Percentiles rank a stretch among this genome's conserved stretches.
These are phyloP conservation scores for Claviceps sorghi DNA, from an alignment of 2,329 filamentous ascomycete species.

Conservation along the genomic window DNA sequence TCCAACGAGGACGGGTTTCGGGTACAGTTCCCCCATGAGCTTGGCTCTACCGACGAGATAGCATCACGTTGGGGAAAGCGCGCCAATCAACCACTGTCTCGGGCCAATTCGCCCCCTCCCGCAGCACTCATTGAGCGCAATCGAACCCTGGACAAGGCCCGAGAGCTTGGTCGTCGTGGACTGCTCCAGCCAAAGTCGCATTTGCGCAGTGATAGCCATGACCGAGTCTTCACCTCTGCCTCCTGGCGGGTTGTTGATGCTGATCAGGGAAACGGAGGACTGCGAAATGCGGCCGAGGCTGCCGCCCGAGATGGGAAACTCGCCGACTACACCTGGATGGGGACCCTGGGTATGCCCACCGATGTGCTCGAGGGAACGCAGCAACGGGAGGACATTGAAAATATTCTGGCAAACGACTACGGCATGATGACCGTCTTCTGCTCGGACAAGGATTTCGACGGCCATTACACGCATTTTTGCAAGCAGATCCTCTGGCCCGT, in stretches of 20 bases:
- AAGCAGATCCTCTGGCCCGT: conserved; percentile 97
- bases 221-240: conserved; percentile 58
- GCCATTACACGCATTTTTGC: conserved; percentile 91
- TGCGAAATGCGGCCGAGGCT: conserved; percentile 76
- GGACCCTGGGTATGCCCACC: conserved; percentile 85
- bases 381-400: conserved; percentile 70
- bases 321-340: conserved; percentile 74
- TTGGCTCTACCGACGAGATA: conserved; percentile 55
- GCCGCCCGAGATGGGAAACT: conserved; percentile 55
- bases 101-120: conserved; percentile 59
- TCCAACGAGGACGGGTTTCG: conserved; percentile 43
- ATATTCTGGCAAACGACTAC: conserved; percentile 65
- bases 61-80: conserved; percentile 64
- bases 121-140: conserved; percentile 59
- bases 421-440: conserved; percentile 74
- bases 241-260: conserved; percentile 73
- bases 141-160: conserved; percentile 41
- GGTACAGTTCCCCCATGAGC: conserved; percentile 38
- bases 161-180: conserved; percentile 41
- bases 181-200: conserved; percentile 38
- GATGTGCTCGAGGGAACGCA: conserved; percentile 63
- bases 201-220: conserved; percentile 46
- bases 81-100: conserved; percentile 64
- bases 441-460: conserved; percentile 83
- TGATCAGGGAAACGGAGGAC: conserved; percentile 82